phyloP scores from a whole-genome alignment of 257 asterid species.

The Solanum peruvianum region DNA sequence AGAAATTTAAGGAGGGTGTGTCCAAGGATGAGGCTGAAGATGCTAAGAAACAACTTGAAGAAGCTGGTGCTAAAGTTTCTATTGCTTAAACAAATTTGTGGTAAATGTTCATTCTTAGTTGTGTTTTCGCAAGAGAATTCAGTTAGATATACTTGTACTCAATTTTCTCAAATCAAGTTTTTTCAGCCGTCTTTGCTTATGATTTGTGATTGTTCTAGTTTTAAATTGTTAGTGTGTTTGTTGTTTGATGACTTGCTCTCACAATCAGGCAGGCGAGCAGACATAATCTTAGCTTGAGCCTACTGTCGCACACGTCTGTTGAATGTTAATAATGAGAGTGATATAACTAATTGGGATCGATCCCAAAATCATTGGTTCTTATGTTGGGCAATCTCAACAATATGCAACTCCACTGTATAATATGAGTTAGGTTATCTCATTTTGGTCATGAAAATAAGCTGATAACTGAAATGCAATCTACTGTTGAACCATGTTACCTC shows the following conservation, averaged over 20 bases:
- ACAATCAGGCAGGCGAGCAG: background rate
- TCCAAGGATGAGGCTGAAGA: conserved; percentile 90
- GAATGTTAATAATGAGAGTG: background rate
- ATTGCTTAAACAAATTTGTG: conserved; percentile 16
- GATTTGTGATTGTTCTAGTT: background rate
- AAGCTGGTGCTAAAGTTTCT: conserved; percentile 69
- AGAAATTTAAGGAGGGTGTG: conserved; percentile 79
- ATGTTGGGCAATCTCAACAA: background rate
- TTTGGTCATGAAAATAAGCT: background rate
- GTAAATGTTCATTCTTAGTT: background rate
- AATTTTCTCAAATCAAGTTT: background rate
- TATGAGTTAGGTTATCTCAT: background rate
- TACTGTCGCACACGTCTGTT: background rate
- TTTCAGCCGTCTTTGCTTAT: background rate
- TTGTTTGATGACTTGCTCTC: background rate
- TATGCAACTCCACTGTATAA: background rate
- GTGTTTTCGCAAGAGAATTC: background rate
- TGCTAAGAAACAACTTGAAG: conserved; percentile 91
- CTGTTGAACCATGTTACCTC: background rate
- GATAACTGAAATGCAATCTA: background rate
- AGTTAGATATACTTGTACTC: background rate
- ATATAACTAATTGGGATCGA: background rate
- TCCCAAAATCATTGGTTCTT: background rate
- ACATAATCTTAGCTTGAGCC: background rate
- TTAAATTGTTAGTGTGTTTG: background rate